These are phyloP conservation scores for Plectosphaerella cucumerina DNA, from an alignment of 2,329 filamentous ascomycete species.

Conservation along the genomic window DNA sequence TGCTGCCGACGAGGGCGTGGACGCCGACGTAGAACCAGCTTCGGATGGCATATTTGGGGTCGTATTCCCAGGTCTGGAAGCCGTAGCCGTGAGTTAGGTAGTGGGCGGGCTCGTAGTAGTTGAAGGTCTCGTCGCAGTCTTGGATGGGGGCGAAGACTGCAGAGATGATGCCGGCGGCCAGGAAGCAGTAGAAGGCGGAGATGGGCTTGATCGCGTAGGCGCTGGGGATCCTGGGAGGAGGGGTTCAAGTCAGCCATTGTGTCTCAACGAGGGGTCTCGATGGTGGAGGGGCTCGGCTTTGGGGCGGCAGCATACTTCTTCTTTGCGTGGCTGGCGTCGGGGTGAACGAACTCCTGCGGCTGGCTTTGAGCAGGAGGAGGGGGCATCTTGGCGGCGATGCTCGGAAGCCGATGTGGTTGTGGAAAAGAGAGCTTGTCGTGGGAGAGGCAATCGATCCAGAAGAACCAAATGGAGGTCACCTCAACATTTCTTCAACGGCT, in stretches of 20 bases:
- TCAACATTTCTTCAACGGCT: conserved; percentile 10
- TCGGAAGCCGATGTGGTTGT: background rate
- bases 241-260: conserved; percentile 5
- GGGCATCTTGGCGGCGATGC: conserved; percentile 29
- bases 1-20: conserved; percentile 68
- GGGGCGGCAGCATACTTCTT: conserved; percentile 37
- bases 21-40: conserved; percentile 88
- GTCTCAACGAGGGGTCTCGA: background rate
- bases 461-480: conserved; percentile 1
- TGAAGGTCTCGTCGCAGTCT: conserved; percentile 98
- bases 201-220: conserved; percentile 67
- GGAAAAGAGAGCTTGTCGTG: background rate
- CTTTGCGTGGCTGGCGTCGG: conserved; percentile 44
- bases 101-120: conserved; percentile 97
- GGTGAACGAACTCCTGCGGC: conserved; percentile 38
- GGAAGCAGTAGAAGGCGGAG: conserved; percentile 75
- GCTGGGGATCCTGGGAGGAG: conserved; percentile 37
- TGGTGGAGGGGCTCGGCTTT: background rate
- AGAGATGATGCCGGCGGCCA: conserved; percentile 68
- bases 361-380: conserved; percentile 23
- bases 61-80: conserved; percentile 98
- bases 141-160: conserved; percentile 87
- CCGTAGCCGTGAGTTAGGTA: conserved; percentile 92
- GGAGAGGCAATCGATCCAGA: background rate
- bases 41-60: conserved; percentile 87